Conservation (phyloP, 1,284 basidiomycete genomes). For the Papiliotrema fonsecae region DNA sequence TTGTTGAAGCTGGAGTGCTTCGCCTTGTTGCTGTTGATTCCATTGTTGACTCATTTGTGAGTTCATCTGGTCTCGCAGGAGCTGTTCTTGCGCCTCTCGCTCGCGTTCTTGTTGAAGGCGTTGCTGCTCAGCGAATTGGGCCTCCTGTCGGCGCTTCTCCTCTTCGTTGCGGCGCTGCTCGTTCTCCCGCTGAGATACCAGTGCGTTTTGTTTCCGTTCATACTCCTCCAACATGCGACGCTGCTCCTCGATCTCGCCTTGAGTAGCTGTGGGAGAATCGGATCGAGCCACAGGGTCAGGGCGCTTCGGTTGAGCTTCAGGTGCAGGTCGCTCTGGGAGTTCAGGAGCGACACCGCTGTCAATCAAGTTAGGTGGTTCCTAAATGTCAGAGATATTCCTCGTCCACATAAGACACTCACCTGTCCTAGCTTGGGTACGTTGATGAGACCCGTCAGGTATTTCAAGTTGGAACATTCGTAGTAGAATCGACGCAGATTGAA, state of each 20-base stretch:
- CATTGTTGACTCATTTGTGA: constrained; percentile 52
- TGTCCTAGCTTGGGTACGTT: constrained; percentile 93
- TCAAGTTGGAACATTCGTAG: constrained; percentile 95
- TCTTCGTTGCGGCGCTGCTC: constrained; percentile 77
- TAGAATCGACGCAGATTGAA: constrained; percentile 90
- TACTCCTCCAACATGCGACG: constrained; percentile 93
- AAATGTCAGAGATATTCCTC: constrained; percentile 2
- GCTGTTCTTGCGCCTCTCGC: constrained; percentile 81
- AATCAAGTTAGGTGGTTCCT: constrained; percentile 91
- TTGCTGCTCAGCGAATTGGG: constrained; percentile 71
- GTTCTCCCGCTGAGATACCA: constrained; percentile 71
- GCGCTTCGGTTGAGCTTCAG: constrained; percentile 48
- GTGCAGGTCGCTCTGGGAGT: constrained; percentile 77
- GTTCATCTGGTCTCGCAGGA: constrained; percentile 79
- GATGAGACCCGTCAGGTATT: constrained; percentile 89
- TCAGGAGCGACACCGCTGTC: constrained; percentile 79
- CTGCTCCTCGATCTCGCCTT: constrained; percentile 82
- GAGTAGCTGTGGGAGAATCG: constrained; percentile 62
- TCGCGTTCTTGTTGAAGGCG: constrained; percentile 66
- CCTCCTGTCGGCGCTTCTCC: constrained; percentile 72
- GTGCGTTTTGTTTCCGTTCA: constrained; percentile 85
- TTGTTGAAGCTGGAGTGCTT: constrained; percentile 69
- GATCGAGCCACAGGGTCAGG: constrained; percentile 60
- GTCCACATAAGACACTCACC: constrained; percentile 50
- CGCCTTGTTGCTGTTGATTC: constrained; percentile 52